Evolutionary conservation across 2,329 filamentous ascomycete species (phyloP).

Genomic region (Aspergillus sp.): DNA sequence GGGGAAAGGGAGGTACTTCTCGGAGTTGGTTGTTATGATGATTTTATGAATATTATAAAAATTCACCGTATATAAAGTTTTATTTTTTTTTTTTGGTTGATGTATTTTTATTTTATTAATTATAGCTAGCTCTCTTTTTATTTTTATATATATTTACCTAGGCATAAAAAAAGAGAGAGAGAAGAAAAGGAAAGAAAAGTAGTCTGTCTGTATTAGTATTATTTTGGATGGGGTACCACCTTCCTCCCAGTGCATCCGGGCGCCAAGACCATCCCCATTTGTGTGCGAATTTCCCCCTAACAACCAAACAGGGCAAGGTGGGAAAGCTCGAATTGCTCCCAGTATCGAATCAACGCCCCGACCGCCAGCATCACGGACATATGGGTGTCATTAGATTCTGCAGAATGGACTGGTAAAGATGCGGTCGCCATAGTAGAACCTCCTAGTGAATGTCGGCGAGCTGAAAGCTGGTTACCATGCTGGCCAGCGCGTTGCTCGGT

Average conservation of each 20-base stretch:
- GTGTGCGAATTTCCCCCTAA: slow-evolving; percentile 27
- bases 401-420: not conserved
- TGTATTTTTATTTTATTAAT: no score
- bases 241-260: slow-evolving; percentile 24
- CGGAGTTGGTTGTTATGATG: no score
- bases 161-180: no score
- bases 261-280: slow-evolving; percentile 29
- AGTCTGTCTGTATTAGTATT: no score
- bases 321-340: not conserved
- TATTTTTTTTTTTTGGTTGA: no score
- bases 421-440: not conserved
- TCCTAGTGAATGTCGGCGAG: not conserved
- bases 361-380: not conserved
- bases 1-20: no score
- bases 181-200: not conserved
- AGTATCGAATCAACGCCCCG: not conserved
- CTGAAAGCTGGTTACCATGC: not conserved
- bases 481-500: slow-evolving; percentile 31
- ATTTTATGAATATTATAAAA: no score
- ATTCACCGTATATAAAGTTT: no score
- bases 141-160: not conserved
- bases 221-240: slow-evolving; percentile 6
- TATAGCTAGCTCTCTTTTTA: no score
- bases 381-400: slow-evolving; percentile 2
- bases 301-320: slow-evolving; percentile 18